Evolutionary conservation across 164 flowering plant species (phyloP), one percentile per base, ranked within the genome.

Genomic region (Umbilicus rupestris): DNA sequence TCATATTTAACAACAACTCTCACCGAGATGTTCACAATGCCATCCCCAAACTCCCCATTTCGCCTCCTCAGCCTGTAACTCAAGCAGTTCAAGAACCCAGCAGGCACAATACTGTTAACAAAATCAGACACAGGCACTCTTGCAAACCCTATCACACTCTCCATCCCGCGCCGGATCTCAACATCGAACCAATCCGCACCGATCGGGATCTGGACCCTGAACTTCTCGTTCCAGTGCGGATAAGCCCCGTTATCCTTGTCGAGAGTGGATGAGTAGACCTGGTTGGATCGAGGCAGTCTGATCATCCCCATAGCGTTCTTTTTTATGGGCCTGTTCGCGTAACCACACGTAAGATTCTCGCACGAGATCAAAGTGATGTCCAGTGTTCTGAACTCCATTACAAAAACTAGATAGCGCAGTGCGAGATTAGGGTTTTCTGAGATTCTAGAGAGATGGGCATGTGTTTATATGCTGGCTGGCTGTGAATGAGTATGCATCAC

Each of bases 41-140:
- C 91, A 20, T 83, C n/a, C n/a, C n/a, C 83, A 62, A 69, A 71
- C 49, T 74, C 79, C 0, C 83, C 83, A 11, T 65, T 37, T 0
- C 7, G 35, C 3, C 80, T 81, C 68, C 82, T 72, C 73, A 84
- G 68, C 73, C 92, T 72, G 29, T 86, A 84, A 71, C 92, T 86
- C 76, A 86, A 66, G 28, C 78, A 80, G 24, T 80, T 82, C 78
- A 83, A 64, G 62, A 77, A 76, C 12, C 66, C 66, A 20, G 70
- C 77, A 20, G 87, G 88, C 62, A 65, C 24, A 28, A 30, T 57
- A 10, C 80, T 82, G 12, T 78, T 86, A 1, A 68, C 9, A 33
- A 86, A 80, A 64, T 86, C 92, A 35, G 87, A 72, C 0, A 74
- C 77, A 16, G 87, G 88, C n/a, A 84, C 28, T 30, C 63, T 76